Evolutionary conservation across 164 flowering plant species (phyloP).

Genomic region (Vitis amurensis): DNA sequence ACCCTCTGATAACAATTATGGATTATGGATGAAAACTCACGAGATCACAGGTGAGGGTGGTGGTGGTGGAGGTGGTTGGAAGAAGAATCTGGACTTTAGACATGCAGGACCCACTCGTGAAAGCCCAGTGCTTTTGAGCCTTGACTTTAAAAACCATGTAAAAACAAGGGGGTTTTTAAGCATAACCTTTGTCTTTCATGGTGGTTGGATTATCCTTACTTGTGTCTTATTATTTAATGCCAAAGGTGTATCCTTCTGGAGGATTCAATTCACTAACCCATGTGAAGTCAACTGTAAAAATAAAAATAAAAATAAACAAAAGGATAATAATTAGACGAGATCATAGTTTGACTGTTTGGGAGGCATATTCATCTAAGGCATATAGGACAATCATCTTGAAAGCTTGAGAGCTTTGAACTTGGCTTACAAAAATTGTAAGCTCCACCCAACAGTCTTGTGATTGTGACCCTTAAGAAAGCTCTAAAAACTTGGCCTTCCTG

Average conservation of each 20-base stretch:
- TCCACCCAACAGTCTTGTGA: no score
- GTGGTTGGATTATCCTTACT: not conserved
- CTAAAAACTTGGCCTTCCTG: no score
- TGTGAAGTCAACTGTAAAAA: not conserved
- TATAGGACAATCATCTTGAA: no score
- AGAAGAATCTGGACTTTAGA: not conserved
- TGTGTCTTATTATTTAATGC: not conserved
- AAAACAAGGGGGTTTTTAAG: not conserved
- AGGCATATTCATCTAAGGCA: not conserved
- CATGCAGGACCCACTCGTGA: not conserved
- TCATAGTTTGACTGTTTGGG: not conserved
- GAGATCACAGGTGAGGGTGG: no score
- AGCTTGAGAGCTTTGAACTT: no score
- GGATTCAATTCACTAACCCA: not conserved
- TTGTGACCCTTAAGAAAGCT: no score
- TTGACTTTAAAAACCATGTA: not conserved
- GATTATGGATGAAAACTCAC: no score
- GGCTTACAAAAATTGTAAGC: no score
- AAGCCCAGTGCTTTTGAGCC: not conserved
- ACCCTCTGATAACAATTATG: no score
- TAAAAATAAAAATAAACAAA: no score
- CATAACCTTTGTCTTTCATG: conserved; percentile 1
- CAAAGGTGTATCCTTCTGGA: not conserved
- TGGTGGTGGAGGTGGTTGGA: no score
- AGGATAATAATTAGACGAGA: not conserved